Evolutionary conservation across 2,329 filamentous ascomycete genomes (phyloP).

Genomic region (Fusarium sp.): DNA sequence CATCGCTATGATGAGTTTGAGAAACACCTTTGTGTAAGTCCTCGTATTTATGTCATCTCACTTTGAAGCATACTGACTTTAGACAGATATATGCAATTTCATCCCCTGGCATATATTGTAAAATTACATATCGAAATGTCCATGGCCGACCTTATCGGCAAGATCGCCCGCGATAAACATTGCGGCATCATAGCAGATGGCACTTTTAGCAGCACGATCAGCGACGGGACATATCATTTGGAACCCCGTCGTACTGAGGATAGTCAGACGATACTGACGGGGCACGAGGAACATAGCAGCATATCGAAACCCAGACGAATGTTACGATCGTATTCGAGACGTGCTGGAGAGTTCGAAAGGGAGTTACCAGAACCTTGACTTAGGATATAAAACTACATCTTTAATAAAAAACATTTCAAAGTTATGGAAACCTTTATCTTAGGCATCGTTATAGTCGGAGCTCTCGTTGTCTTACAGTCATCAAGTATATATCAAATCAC

Average conservation of each 20-base stretch:
- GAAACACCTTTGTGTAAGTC: slow-evolving; percentile 46
- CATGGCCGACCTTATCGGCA: slow-evolving; percentile 64
- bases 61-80: background rate
- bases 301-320: slow-evolving; percentile 29
- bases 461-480: background rate
- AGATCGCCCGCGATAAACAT: slow-evolving; percentile 47
- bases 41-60: background rate
- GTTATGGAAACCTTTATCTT: background rate
- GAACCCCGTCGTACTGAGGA: slow-evolving; percentile 3
- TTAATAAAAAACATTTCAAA: background rate
- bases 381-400: background rate
- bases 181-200: slow-evolving; percentile 34
- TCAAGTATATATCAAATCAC: background rate
- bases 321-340: slow-evolving; percentile 19
- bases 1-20: slow-evolving; percentile 46
- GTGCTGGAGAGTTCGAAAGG: slow-evolving; percentile 25
- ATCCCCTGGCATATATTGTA: slow-evolving; percentile 64
- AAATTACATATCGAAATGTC: slow-evolving; percentile 67
- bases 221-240: slow-evolving; percentile 22
- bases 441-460: background rate
- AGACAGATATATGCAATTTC: slow-evolving; percentile 59
- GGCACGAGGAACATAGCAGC: background rate
- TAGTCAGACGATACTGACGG: slow-evolving; percentile 6
- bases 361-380: slow-evolving; percentile 18
- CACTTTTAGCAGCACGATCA: slow-evolving; percentile 32